Percentiles rank a stretch among this genome's conserved stretches.
Evolutionary conservation across 257 asterid species (phyloP).

Genomic region (Solanum phureja): DNA sequence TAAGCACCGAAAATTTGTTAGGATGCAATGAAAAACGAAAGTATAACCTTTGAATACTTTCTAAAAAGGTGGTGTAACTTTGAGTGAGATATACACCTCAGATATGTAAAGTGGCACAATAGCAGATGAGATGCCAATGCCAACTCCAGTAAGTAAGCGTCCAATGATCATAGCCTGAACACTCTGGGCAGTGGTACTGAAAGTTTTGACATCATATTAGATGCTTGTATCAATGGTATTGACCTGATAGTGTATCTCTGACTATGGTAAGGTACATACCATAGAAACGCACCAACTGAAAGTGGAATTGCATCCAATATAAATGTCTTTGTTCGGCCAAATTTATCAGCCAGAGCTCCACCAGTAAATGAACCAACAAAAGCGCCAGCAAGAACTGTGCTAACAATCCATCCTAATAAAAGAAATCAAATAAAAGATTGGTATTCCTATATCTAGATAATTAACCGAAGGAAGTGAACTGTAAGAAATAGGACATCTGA

Average conservation of each 20-base stretch:
- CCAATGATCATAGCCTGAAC: constrained; percentile 82
- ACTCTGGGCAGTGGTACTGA: constrained; percentile 71
- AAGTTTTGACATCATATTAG: constrained; percentile 11
- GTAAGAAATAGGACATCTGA: background rate
- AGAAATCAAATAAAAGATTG: background rate
- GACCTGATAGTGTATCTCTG: background rate
- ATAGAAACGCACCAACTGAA: constrained; percentile 72
- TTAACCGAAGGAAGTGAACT: background rate
- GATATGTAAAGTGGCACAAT: constrained; percentile 97
- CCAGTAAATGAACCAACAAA: constrained; percentile 96
- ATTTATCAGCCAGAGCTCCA: constrained; percentile 86
- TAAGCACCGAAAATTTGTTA: constrained; percentile 20
- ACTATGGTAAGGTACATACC: constrained; percentile 38
- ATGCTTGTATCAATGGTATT: background rate
- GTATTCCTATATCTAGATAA: background rate
- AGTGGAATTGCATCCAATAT: constrained; percentile 86
- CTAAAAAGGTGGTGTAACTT: background rate
- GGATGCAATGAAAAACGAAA: background rate
- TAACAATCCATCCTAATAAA: constrained; percentile 83
- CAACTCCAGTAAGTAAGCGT: constrained; percentile 78
- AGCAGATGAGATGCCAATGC: constrained; percentile 93
- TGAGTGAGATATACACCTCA: constrained; percentile 43
- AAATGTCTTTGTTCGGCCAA: constrained; percentile 91
- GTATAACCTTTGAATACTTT: background rate
- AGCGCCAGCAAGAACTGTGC: constrained; percentile 95